phyloP scores from a whole-genome alignment of 139 green algal species.

The Trebouxia sp. region DNA sequence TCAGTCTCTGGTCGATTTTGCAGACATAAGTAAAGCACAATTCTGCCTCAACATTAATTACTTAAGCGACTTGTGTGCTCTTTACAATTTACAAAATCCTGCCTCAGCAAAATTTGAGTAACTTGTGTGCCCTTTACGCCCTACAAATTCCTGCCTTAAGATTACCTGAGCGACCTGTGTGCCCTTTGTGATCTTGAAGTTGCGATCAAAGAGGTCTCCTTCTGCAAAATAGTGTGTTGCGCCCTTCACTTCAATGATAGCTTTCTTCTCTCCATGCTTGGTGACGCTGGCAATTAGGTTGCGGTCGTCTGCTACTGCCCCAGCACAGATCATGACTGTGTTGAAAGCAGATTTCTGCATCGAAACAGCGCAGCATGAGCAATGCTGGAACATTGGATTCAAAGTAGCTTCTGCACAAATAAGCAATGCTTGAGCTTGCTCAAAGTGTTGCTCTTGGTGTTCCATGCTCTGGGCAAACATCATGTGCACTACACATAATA shows the following conservation, averaged over 20 bases:
- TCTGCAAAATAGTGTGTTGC: background rate
- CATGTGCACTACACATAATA: too few species aligned
- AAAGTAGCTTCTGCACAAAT: too few species aligned
- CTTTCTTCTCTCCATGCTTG: background rate
- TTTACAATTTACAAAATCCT: background rate
- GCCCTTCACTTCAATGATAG: background rate
- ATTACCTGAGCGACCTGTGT: slow-evolving; percentile 9
- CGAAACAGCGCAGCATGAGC: background rate
- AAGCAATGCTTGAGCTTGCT: too few species aligned
- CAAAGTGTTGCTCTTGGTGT: too few species aligned
- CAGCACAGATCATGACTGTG: slow-evolving; percentile 1
- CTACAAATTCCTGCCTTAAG: background rate
- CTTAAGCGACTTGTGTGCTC: background rate
- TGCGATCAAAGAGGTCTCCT: background rate
- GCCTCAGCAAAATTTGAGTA: background rate
- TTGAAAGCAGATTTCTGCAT: background rate
- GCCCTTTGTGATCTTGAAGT: background rate
- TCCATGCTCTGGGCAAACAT: too few species aligned
- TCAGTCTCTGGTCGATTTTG: too few species aligned
- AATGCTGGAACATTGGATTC: too few species aligned
- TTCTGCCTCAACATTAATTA: background rate
- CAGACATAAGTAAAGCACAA: too few species aligned
- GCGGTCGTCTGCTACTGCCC: background rate
- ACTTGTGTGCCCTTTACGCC: too few species aligned
- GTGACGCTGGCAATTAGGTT: slow-evolving; percentile 6